Percentiles rank a stretch among this genome's conserved stretches.
Evolutionary conservation across 495 filamentous ascomycete genomes (phyloP).

Genomic region (Daldinia loculata): DNA sequence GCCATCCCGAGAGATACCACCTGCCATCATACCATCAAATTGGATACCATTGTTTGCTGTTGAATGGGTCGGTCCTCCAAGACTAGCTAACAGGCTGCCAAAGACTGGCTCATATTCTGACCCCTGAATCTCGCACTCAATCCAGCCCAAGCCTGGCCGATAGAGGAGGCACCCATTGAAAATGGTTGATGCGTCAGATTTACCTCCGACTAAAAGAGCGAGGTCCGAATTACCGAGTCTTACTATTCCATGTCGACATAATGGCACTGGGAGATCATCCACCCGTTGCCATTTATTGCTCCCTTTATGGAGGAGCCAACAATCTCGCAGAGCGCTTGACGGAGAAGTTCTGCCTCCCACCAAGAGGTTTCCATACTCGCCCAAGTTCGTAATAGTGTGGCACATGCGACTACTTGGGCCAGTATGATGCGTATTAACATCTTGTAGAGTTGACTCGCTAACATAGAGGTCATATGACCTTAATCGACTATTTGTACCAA

Average conservation of each 20-base stretch:
- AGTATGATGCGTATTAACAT: conserved; percentile 42
- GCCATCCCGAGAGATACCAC: conserved; percentile 71
- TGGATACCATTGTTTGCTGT: not conserved
- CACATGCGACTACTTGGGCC: conserved; percentile 71
- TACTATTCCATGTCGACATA: conserved; percentile 78
- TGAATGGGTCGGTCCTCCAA: conserved; percentile 6
- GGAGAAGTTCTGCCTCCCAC: conserved; percentile 85
- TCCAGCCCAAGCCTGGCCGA: conserved; percentile 59
- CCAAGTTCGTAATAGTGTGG: conserved; percentile 74
- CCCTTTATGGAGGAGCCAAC: conserved; percentile 71
- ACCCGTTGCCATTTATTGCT: conserved; percentile 65
- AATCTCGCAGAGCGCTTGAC: conserved; percentile 68
- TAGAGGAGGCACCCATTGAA: conserved; percentile 73
- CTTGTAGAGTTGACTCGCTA: conserved; percentile 33
- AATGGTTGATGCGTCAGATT: conserved; percentile 62
- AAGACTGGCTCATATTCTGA: conserved; percentile 63
- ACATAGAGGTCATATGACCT: conserved; percentile 68
- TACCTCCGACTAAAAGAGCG: conserved; percentile 77
- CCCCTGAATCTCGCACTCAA: conserved; percentile 48
- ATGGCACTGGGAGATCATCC: conserved; percentile 67
- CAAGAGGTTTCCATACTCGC: conserved; percentile 63
- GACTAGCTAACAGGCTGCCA: conserved; percentile 60
- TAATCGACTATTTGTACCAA: conserved; percentile 67
- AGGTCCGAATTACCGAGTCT: conserved; percentile 54
- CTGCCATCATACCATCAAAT: conserved; percentile 67